Evolutionary conservation across 2,329 filamentous ascomycete species (phyloP).

Genomic region (Microsporum audouinii): DNA sequence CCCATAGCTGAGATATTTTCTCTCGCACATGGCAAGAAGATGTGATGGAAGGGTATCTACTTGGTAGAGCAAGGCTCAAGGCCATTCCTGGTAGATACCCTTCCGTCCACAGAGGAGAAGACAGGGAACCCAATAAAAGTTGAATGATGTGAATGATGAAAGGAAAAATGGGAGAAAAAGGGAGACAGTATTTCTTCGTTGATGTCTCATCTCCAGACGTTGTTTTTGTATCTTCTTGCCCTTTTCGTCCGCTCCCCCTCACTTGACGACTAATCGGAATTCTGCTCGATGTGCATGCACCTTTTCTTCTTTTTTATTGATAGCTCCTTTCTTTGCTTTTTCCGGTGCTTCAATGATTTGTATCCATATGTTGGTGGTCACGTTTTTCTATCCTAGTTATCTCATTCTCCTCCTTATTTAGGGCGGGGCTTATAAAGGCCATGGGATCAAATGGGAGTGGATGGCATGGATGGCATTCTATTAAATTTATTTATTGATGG

Average conservation of each 20-base stretch:
- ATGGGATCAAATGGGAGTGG: background rate
- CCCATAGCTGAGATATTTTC: background rate
- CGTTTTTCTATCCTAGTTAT: background rate
- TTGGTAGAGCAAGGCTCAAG: background rate
- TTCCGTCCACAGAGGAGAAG: background rate
- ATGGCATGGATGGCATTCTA: background rate
- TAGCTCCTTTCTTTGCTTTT: background rate
- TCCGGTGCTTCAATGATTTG: background rate
- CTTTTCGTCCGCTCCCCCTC: background rate
- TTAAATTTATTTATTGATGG: background rate
- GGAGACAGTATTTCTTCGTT: background rate
- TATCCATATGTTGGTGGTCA: background rate
- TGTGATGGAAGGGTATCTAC: background rate
- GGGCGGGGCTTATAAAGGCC: background rate
- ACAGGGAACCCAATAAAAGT: background rate
- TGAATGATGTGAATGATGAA: background rate
- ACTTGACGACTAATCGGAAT: background rate
- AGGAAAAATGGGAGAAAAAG: constrained; percentile 9
- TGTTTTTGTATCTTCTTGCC: background rate
- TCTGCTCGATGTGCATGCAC: background rate
- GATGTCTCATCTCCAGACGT: background rate
- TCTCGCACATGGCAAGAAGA: background rate
- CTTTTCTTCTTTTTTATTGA: background rate
- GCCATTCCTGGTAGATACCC: background rate
- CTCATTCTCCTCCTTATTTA: background rate